phyloP scores from a whole-genome alignment of 2,329 filamentous ascomycete genomes.

The Alternaria brassicicola region DNA sequence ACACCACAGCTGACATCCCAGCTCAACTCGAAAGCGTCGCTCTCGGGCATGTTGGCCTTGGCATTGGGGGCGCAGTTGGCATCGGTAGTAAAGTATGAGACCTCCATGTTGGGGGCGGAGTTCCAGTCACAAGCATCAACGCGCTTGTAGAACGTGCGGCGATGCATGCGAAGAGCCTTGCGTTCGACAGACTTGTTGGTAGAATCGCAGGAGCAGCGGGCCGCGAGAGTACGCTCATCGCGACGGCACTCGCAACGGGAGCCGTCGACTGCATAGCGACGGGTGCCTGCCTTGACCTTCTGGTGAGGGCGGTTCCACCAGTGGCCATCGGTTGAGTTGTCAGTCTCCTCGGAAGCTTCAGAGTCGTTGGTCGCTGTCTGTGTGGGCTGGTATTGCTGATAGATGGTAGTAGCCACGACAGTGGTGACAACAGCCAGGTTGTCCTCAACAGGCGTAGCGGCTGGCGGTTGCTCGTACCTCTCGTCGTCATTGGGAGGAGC shows the following conservation, averaged over 20 bases:
- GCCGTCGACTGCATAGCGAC: slow-evolving; percentile 36
- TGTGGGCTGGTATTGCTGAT: slow-evolving; percentile 3
- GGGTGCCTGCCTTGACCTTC: slow-evolving; percentile 17
- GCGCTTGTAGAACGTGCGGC: slow-evolving; percentile 39
- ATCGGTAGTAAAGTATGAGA: slow-evolving; percentile 50
- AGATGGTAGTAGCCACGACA: slow-evolving; percentile 10
- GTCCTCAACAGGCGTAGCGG: background rate
- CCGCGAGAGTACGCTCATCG: slow-evolving; percentile 24
- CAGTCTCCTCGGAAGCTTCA: slow-evolving; percentile 5
- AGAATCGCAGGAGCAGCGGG: slow-evolving; percentile 33
- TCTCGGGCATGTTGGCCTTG: slow-evolving; percentile 28
- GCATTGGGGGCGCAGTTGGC: slow-evolving; percentile 46
- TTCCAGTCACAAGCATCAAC: slow-evolving; percentile 45
- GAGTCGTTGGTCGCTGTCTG: slow-evolving; percentile 8
- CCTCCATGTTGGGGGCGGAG: slow-evolving; percentile 51
- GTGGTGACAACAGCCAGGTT: slow-evolving; percentile 10
- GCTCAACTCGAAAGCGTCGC: slow-evolving; percentile 49
- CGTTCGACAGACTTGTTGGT: slow-evolving; percentile 35
- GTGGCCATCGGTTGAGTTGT: slow-evolving; percentile 7
- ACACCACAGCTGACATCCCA: slow-evolving; percentile 48
- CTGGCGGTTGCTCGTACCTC: slow-evolving; percentile 1
- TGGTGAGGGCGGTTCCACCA: slow-evolving; percentile 13
- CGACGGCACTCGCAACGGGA: slow-evolving; percentile 39
- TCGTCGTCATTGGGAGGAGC: slow-evolving; percentile 5
- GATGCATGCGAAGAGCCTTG: slow-evolving; percentile 41